A percentile compares a stretch with the other conserved stretches of the same genome.
Evolutionary conservation across 495 filamentous ascomycete genomes (phyloP).

Genomic region (Neurospora sp.): DNA sequence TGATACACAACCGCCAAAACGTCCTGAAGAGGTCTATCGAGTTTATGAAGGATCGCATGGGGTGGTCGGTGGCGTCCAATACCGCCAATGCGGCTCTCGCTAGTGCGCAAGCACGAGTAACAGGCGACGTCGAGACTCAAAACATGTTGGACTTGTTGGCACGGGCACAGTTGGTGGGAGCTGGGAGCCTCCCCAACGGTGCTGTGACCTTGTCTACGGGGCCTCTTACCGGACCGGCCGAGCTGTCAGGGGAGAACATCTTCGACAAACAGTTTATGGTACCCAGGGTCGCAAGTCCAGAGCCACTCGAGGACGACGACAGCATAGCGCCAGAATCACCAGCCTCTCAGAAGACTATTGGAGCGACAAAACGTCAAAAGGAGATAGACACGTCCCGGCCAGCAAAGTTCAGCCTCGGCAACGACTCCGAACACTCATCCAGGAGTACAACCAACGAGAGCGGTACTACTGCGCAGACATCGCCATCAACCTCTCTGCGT

Average conservation of each 20-base stretch:
- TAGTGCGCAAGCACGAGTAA: conserved; percentile 70
- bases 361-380: neutral
- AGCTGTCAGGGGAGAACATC: conserved; percentile 55
- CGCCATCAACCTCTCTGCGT: conserved; percentile 47
- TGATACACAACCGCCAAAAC: conserved; percentile 83
- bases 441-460: conserved; percentile 48
- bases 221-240: conserved; percentile 68
- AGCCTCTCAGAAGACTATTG: neutral
- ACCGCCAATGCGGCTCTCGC: conserved; percentile 39
- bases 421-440: conserved; percentile 43
- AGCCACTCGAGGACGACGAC: conserved; percentile 21
- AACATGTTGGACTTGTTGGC: conserved; percentile 82
- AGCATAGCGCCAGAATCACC: neutral
- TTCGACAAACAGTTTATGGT: conserved; percentile 67
- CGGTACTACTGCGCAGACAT: conserved; percentile 40
- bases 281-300: conserved; percentile 42
- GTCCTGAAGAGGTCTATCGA: conserved; percentile 89
- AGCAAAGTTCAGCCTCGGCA: conserved; percentile 6
- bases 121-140: conserved; percentile 78
- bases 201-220: conserved; percentile 36
- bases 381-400: conserved; percentile 2
- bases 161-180: conserved; percentile 65
- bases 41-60: conserved; percentile 91
- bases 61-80: conserved; percentile 51
- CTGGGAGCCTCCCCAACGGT: conserved; percentile 32